phyloP scores from a whole-genome alignment of 1,139 yeast genomes.

The Lodderomyces elongisporus region DNA sequence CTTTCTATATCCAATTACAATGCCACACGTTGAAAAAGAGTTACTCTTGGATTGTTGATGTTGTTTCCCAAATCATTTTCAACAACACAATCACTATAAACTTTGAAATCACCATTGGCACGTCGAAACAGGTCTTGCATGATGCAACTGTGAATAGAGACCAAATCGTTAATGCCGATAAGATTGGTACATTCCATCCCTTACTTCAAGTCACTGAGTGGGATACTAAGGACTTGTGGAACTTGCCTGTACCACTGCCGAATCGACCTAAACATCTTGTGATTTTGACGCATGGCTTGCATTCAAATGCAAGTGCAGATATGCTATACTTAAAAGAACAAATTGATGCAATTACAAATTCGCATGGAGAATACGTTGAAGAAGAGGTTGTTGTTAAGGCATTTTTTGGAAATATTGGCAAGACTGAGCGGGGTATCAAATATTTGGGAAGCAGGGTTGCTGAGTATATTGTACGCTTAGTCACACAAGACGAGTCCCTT shows the following conservation, averaged over 20 bases:
- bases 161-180: conserved; percentile 25
- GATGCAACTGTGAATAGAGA: conserved; percentile 23
- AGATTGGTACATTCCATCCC: conserved; percentile 26
- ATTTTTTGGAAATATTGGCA: conserved; percentile 76
- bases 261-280: conserved; percentile 63
- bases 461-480: conserved; percentile 61
- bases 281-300: conserved; percentile 84
- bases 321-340: conserved; percentile 81
- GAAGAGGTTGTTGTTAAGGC: conserved; percentile 73
- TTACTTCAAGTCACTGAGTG: conserved; percentile 40
- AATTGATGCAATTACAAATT: conserved; percentile 48
- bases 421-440: conserved; percentile 86
- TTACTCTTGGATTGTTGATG: conserved; percentile 78
- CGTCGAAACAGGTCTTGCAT: conserved; percentile 41
- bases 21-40: conserved; percentile 32
- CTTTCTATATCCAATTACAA: conserved; percentile 45
- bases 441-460: conserved; percentile 82
- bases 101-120: conserved; percentile 64
- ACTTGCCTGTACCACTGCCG: conserved; percentile 41
- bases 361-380: conserved; percentile 22
- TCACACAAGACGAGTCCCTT: conserved; percentile 33
- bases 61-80: conserved; percentile 80
- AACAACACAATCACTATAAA: conserved; percentile 63
- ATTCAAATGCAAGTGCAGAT: conserved; percentile 85
- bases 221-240: conserved; percentile 77